Evolutionary conservation across 75 land plant genomes (phyloP), one percentile per base, ranked within the genome.

Genomic region (Cupressus sempervirens): DNA sequence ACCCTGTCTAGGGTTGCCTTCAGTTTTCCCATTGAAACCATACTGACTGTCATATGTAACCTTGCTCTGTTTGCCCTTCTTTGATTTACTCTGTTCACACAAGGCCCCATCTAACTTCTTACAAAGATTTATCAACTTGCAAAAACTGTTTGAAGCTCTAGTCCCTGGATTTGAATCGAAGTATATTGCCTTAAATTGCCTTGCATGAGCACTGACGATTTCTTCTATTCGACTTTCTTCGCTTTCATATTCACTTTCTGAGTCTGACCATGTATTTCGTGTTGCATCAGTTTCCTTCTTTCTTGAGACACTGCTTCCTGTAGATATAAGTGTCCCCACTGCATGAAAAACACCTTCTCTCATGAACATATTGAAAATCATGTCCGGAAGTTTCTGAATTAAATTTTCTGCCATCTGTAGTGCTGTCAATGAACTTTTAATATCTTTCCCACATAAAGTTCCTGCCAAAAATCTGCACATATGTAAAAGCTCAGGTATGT

Each of bases 331-430:
- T 12, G 89, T 84, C 56, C 88, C 90, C 62, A 95, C 77, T 23
- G 93, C 86, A 89, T 88, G 87, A 53, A 93, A 56, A 40, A 95
- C 89, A 76, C 93, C 94, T 72, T 93, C 96, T 83, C 91, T 93
- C 12, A 88, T 41, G 72, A 95, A 93, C 20, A 90, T 86, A 18
- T 89, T 86, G 52, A 83, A 43, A 82, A 88, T 91, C 77, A 72
- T 62, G 82, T 86, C 84, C 53, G 92, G 87, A 75, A 89, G 93
- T 86, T 91, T 95, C 82, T 88, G 90, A 83, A 95, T 81, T 23
- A 92, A 46, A n/a, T 86, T 36, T 38, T 93, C 93, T 58, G 82
- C 81, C 48, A 90, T 92, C 89, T 90, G 86, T 23, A 95, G 88
- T 38, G 88, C 91, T 53, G 88, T 38, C 29, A 89, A 20, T 58